Conservation (phyloP, 495 filamentous ascomycete genomes). For the Durotheca rogersii region DNA sequence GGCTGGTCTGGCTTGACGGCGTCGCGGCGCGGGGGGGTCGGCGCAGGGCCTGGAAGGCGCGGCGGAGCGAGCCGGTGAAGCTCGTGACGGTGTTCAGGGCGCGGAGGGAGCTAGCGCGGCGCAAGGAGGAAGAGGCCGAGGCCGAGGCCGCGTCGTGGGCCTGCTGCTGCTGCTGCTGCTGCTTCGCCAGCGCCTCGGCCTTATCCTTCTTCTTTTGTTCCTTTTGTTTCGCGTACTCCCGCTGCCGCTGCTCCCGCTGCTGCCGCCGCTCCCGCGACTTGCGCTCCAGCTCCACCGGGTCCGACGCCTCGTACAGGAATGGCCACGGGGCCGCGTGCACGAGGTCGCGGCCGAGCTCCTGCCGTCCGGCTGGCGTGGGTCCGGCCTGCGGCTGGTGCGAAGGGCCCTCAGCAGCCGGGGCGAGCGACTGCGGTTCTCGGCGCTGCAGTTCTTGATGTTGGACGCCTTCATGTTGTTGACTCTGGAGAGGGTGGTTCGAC, state of each 20-base stretch:
- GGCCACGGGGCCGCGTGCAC: constrained; percentile 14
- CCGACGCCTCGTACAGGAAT: constrained; percentile 15
- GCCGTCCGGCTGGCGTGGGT: neutral
- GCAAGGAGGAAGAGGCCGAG: neutral
- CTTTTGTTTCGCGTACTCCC: constrained; percentile 13
- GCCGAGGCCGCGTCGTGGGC: neutral
- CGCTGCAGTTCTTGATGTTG: too few species aligned
- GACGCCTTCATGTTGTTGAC: too few species aligned
- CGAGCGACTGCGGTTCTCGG: too few species aligned
- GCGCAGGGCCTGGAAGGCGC: constrained; percentile 17
- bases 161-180: neutral
- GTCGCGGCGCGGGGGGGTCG: neutral
- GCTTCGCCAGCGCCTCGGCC: neutral
- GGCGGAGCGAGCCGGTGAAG: constrained; percentile 18
- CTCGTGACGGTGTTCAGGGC: neutral
- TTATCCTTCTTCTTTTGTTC: constrained; percentile 19
- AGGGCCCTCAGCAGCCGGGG: neutral
- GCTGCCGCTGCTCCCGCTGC: constrained; percentile 16
- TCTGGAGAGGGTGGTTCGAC: too few species aligned
- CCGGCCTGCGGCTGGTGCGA: neutral
- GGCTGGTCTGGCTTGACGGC: neutral
- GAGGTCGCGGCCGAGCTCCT: neutral
- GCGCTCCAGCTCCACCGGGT: constrained; percentile 19
- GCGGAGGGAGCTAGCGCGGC: neutral
- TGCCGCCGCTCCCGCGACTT: constrained; percentile 11